Evolutionary conservation across 257 asterid species (phyloP).

Genomic region (Orobanche coerulescens): DNA sequence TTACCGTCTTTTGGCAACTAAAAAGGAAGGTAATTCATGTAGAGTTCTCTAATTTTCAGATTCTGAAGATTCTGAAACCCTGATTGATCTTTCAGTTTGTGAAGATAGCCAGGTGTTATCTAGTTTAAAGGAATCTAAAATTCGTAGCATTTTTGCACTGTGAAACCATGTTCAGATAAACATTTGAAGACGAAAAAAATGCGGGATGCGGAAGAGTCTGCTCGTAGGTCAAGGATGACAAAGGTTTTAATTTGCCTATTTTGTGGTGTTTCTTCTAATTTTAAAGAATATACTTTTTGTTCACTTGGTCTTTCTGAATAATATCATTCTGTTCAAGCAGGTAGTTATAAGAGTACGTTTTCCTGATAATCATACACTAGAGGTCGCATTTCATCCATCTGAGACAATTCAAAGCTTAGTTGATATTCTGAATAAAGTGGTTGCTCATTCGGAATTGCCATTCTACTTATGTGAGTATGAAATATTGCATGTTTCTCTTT

Average conservation of each 20-base stretch:
- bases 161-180: constrained; percentile 44
- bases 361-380: constrained; percentile 83
- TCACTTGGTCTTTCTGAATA: not conserved
- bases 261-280: not conserved
- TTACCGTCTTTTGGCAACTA: constrained; percentile 59
- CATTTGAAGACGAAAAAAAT: constrained; percentile 74
- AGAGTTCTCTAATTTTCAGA: constrained; percentile 7
- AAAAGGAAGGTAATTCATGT: constrained; percentile 67
- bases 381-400: constrained; percentile 79
- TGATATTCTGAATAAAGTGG: constrained; percentile 63
- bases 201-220: constrained; percentile 87
- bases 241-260: constrained; percentile 49
- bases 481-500: not conserved
- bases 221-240: constrained; percentile 76
- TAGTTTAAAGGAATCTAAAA: not conserved
- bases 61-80: not conserved
- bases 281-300: not conserved
- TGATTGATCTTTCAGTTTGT: not conserved
- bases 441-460: constrained; percentile 61
- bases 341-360: constrained; percentile 82
- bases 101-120: not conserved
- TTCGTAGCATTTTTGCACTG: constrained; percentile 5
- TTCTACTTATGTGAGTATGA: constrained; percentile 66
- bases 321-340: constrained; percentile 32
- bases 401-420: constrained; percentile 72